phyloP scores from a whole-genome alignment of 805 yeast genomes.

The Candida arabinofermentans region DNA sequence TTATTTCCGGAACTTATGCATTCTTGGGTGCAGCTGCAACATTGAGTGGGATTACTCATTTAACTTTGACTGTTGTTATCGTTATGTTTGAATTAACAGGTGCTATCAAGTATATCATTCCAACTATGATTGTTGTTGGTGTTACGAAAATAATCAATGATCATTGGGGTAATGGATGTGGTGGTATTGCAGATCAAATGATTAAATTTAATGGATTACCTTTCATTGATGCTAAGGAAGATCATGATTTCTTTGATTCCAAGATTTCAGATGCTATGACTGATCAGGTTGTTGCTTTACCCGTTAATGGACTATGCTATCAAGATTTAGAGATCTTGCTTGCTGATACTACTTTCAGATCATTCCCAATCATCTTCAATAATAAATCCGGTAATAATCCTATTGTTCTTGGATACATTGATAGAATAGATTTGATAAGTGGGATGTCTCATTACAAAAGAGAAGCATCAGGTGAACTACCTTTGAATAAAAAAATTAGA shows the following conservation, averaged over 20 bases:
- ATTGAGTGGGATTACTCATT: slow-evolving; percentile 87
- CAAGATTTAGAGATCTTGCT: slow-evolving; percentile 33
- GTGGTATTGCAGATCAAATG: slow-evolving; percentile 96
- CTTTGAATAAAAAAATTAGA: slow-evolving; percentile 7
- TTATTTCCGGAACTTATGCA: slow-evolving; percentile 94
- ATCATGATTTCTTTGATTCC: slow-evolving; percentile 48
- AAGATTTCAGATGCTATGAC: slow-evolving; percentile 63
- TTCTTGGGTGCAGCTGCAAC: slow-evolving; percentile 96
- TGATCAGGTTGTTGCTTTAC: slow-evolving; percentile 34
- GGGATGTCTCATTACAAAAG: slow-evolving; percentile 25
- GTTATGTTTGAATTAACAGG: slow-evolving; percentile 97
- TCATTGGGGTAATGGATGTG: slow-evolving; percentile 59
- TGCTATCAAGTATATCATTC: slow-evolving; percentile 84
- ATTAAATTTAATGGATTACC: slow-evolving; percentile 87
- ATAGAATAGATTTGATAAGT: slow-evolving; percentile 37
- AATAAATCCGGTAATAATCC: slow-evolving; percentile 32
- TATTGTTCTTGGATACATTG: slow-evolving; percentile 42
- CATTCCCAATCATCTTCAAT: slow-evolving; percentile 50
- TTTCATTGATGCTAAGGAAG: slow-evolving; percentile 67
- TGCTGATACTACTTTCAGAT: slow-evolving; percentile 35
- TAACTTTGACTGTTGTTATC: slow-evolving; percentile 89
- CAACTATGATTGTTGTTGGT: slow-evolving; percentile 95
- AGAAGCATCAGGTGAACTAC: neutral
- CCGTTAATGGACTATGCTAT: slow-evolving; percentile 33
- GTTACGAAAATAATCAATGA: slow-evolving; percentile 79